phyloP scores from a whole-genome alignment of 768 basidiomycete genomes.

The Rhodotorula kratochvilovae region DNA sequence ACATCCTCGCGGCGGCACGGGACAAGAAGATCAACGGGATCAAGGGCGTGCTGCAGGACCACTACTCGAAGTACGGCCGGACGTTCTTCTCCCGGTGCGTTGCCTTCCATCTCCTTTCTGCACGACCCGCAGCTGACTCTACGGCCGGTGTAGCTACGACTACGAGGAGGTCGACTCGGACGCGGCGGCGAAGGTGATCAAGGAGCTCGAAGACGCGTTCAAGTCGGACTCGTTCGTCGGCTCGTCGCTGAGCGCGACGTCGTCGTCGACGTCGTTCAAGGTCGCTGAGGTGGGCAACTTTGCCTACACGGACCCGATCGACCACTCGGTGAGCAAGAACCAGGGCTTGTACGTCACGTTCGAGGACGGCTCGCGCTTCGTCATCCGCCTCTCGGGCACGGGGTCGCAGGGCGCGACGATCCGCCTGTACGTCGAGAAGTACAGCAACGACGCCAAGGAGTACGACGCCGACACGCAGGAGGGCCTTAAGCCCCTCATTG shows the following conservation, averaged over 20 bases:
- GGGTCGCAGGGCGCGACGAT: slow-evolving; percentile 96
- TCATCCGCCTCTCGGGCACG: slow-evolving; percentile 93
- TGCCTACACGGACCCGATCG: slow-evolving; percentile 97
- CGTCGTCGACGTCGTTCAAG: slow-evolving; percentile 63
- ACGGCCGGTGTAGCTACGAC: slow-evolving; percentile 65
- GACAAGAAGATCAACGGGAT: slow-evolving; percentile 60
- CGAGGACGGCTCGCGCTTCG: slow-evolving; percentile 83
- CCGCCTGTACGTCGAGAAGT: slow-evolving; percentile 91
- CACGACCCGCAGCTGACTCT: too few species aligned
- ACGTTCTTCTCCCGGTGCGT: slow-evolving; percentile 81
- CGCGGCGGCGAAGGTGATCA: slow-evolving; percentile 80
- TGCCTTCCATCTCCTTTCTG: not conserved
- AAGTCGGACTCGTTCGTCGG: slow-evolving; percentile 59
- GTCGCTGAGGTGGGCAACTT: slow-evolving; percentile 78
- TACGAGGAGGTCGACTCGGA: slow-evolving; percentile 95
- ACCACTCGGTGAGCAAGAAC: slow-evolving; percentile 83
- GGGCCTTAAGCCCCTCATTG: slow-evolving; percentile 89
- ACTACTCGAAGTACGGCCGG: slow-evolving; percentile 89
- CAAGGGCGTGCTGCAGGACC: slow-evolving; percentile 78
- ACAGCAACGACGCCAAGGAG: slow-evolving; percentile 57
- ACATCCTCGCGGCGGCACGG: slow-evolving; percentile 83
- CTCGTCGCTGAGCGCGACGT: slow-evolving; percentile 59
- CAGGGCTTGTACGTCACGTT: slow-evolving; percentile 94
- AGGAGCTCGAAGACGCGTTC: slow-evolving; percentile 67
- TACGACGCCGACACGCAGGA: slow-evolving; percentile 62